Base-by-base conservation (phyloP, 768 basidiomycete genomes). In the Sporobolomyces phaffii region DNA sequence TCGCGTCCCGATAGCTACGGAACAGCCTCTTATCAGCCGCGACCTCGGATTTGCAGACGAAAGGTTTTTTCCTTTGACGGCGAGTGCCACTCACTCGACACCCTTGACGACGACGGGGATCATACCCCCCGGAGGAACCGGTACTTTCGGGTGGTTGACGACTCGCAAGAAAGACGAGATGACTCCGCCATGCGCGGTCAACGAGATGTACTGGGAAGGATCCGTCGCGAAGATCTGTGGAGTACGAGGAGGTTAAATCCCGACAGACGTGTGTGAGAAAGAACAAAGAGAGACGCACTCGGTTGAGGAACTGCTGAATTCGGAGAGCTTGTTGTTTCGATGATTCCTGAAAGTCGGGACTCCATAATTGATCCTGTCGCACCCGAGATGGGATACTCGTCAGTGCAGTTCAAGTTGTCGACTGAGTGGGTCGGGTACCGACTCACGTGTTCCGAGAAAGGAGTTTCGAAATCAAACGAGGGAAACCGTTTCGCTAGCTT, bases 91-190 rank as follows among this genome's bases (percentile, higher is more conserved):
- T 18, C 54, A 60, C 49, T 61, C 48, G 26, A 62, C 68, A 11
- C 74, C 74, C 34, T 72, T 70, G 59, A 76, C 65, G 5, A 76
- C 64, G 9, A 77, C 65, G 9, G 76, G 76, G 6, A 76, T 66
- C 49, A 77, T 50, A 10, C 72, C 73, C 1, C 75, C 75, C 0
- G 76, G 63, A 43, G 57, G 64, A 2, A 75, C 67, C 6, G 40
- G 20, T 15, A 76, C 48, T 22, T 43, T 41, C 11, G 40, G 62
- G 59, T 77, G 76, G 22, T 61, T 50, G 7, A 75, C 48, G 5
- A 68, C 74, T 8, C 53, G 54, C 45, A 75, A 72, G 52, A 75
- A 69, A 0, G 73, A 60, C 17, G 58, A 33, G 34, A 76, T 76
- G 11, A 64, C 64, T 15, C 75, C 76, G 8, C 66, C 65, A 48